Evolutionary conservation across 768 basidiomycete species (phyloP).

Genomic region (Leucosporidium creatinivorum): DNA sequence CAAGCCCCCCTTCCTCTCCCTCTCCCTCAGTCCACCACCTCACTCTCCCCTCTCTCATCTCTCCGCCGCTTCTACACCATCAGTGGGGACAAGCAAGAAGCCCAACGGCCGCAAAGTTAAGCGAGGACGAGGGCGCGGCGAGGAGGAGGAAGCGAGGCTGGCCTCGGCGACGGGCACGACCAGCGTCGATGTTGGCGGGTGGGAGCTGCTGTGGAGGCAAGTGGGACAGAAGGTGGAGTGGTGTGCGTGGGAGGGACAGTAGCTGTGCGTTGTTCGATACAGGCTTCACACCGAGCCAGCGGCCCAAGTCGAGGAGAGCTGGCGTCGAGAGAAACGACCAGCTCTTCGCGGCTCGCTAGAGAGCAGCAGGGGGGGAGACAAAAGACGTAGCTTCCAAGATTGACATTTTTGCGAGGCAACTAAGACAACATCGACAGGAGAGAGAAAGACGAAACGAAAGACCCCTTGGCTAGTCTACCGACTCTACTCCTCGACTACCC

Average conservation of each 20-base stretch:
- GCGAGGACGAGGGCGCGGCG: slow-evolving; percentile 23
- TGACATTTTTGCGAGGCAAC: no score
- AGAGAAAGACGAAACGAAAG: no score
- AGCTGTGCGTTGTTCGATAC: no score
- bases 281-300: no score
- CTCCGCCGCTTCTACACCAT: slow-evolving; percentile 5
- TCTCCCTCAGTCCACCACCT: slow-evolving; percentile 11
- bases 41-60: slow-evolving; percentile 26
- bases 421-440: no score
- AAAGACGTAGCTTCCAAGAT: no score
- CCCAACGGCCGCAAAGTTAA: slow-evolving; percentile 30
- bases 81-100: slow-evolving; percentile 13
- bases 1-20: slow-evolving; percentile 6
- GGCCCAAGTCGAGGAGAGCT: no score
- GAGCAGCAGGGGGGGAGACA: no score
- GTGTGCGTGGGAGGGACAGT: slow-evolving; percentile 13
- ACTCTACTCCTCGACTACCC: no score
- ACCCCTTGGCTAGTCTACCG: no score
- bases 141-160: slow-evolving; percentile 25
- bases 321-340: no score
- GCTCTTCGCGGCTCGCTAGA: no score
- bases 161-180: not conserved
- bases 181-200: slow-evolving; percentile 6
- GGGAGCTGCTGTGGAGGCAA: slow-evolving; percentile 12
- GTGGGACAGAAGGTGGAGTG: not conserved